Percentiles rank a stretch among this genome's conserved stretches.
These are phyloP conservation scores for Zopfia rhizophila DNA, from an alignment of 2,329 filamentous ascomycete species.

Conservation along the genomic window DNA sequence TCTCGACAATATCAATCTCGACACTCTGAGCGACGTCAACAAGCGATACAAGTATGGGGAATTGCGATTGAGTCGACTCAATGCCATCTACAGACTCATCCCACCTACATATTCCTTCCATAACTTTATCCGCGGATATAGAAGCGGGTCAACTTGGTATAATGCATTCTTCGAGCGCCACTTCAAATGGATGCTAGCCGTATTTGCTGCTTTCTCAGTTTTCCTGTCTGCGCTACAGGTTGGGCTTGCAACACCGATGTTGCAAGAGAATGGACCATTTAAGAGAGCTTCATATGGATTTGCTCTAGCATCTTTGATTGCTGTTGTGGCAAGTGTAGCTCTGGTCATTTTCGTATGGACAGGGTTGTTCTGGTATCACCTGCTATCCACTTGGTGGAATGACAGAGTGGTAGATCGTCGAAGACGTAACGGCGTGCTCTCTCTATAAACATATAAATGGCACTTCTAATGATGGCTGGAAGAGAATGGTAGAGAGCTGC, in stretches of 20 bases:
- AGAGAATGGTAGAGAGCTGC: too few species aligned
- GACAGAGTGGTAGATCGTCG: slow-evolving; percentile 11
- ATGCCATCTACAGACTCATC: slow-evolving; percentile 34
- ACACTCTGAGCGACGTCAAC: slow-evolving; percentile 34
- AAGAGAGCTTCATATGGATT: slow-evolving; percentile 22
- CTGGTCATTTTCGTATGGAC: slow-evolving; percentile 15
- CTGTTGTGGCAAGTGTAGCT: slow-evolving; percentile 4
- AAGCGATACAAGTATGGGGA: slow-evolving; percentile 57
- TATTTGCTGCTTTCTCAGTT: slow-evolving; percentile 24
- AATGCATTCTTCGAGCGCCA: slow-evolving; percentile 19
- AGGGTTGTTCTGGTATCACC: slow-evolving; percentile 18
- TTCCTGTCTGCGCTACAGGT: slow-evolving; percentile 26
- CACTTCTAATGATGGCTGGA: too few species aligned
- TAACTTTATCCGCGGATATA: slow-evolving; percentile 20
- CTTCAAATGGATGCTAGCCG: slow-evolving; percentile 23
- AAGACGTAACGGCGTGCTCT: too few species aligned
- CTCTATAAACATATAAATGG: too few species aligned
- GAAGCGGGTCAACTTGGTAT: slow-evolving; percentile 19
- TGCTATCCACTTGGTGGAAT: slow-evolving; percentile 10
- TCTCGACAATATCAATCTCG: slow-evolving; percentile 15
- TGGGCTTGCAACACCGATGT: slow-evolving; percentile 19
- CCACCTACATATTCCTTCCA: slow-evolving; percentile 11
- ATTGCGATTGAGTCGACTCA: slow-evolving; percentile 54
- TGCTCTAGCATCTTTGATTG: slow-evolving; percentile 14
- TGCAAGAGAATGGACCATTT: slow-evolving; percentile 18